Conservation (phyloP, 371 early-diverging fungal genomes). For the Mortierella sp. region DNA sequence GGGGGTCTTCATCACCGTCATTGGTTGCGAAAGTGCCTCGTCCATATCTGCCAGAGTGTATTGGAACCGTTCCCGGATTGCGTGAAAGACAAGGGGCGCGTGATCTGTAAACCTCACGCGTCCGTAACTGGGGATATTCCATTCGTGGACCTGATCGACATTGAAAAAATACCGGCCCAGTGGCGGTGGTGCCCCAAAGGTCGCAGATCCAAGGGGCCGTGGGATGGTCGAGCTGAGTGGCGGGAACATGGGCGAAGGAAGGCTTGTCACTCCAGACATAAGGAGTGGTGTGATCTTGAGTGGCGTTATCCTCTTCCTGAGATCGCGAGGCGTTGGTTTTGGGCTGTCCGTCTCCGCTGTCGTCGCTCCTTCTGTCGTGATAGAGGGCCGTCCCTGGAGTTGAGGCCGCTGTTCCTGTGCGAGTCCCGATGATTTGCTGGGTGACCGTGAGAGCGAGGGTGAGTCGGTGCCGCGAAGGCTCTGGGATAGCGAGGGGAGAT, state of each 20-base stretch:
- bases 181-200: neutral
- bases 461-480: neutral
- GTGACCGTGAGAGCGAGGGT: slow-evolving; percentile 25
- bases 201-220: slow-evolving; percentile 4
- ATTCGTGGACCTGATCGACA: slow-evolving; percentile 62
- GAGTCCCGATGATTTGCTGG: slow-evolving; percentile 12
- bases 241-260: slow-evolving; percentile 44
- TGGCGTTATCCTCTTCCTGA: slow-evolving; percentile 21
- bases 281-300: slow-evolving; percentile 40
- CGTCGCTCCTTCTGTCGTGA: neutral
- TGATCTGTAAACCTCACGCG: slow-evolving; percentile 65
- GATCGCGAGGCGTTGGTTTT: slow-evolving; percentile 7
- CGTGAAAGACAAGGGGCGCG: slow-evolving; percentile 65
- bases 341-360: neutral
- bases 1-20: slow-evolving; percentile 58
- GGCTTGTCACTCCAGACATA: slow-evolving; percentile 24
- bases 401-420: slow-evolving; percentile 3
- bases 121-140: slow-evolving; percentile 68
- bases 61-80: slow-evolving; percentile 61
- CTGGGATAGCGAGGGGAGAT: slow-evolving; percentile 16
- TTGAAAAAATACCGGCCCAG: slow-evolving; percentile 59
- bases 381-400: neutral
- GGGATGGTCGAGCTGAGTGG: slow-evolving; percentile 38
- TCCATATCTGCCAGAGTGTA: slow-evolving; percentile 61
- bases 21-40: slow-evolving; percentile 57